Evolutionary conservation across 495 filamentous ascomycete species (phyloP), one percentile per base, ranked within the genome.

Genomic region (Hypoxylon cercidicola): DNA sequence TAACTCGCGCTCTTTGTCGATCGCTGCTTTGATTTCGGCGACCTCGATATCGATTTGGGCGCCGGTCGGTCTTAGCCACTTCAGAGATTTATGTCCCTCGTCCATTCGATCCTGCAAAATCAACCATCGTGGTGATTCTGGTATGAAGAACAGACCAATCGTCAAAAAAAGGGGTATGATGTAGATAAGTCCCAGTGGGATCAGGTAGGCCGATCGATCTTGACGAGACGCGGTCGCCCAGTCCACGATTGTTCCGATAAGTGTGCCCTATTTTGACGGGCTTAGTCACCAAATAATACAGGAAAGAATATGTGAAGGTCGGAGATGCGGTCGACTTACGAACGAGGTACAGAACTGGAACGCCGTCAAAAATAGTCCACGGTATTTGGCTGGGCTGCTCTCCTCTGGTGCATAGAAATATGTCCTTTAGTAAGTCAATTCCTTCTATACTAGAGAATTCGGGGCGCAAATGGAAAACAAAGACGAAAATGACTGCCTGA

Each of bases 111-210:
- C 74, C 44, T 79, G 72, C 37, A 78, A 73, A 18, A 84, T 68
- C n/a, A 86, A 71, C 83, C 83, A 86, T 28, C 83, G 78, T 1
- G 83, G 83, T 9, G 77, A 80, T 53, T 85, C 82, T 0, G 82
- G 82, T 32, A 85, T 79, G 64, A 85, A 80, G 48, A 84, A 65
- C 16, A 85, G 40, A 11, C 78, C 79, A 18, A 74, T 56, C 20
- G 73, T 68, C 19, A 84, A 53, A 30, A 85, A 52, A 12, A 73
- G 68, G 0, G 82, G 82, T 7, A 84, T 65, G 19, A 83, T 72
- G 52, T 76, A 84, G 47, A 84, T 72, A 4, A 83, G 53, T 12
- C 80, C 81, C 1, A 85, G 68, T 0, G 82, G 81, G 40, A 84
- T 80, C 4, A 81, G 61, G 50, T 84, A 85, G 8, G 74, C 70